phyloP scores from a whole-genome alignment of 2,329 filamentous ascomycete genomes.

The Ascochyta koolunga region DNA sequence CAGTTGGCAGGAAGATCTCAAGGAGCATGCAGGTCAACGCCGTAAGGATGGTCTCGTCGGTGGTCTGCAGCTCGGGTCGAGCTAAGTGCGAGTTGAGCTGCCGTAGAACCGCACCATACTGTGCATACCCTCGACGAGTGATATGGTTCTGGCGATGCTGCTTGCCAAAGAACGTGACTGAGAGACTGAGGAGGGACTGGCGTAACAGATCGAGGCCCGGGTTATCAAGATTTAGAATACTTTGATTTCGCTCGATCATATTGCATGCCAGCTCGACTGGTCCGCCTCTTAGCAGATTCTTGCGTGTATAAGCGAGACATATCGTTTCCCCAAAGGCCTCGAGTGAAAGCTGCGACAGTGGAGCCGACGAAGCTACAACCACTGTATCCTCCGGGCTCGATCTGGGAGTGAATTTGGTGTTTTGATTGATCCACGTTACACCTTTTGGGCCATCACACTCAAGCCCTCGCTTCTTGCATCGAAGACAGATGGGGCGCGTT shows the following conservation, averaged over 20 bases:
- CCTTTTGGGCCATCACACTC: conserved; percentile 34
- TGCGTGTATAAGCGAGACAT: conserved; percentile 35
- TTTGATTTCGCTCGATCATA: conserved; percentile 19
- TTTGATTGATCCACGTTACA: conserved; percentile 31
- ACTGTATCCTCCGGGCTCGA: neutral
- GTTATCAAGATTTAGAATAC: neutral
- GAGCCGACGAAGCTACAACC: neutral
- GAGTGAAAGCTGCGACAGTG: conserved; percentile 20
- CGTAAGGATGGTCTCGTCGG: conserved; percentile 34
- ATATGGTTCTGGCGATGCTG: conserved; percentile 30
- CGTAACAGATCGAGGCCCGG: conserved; percentile 29
- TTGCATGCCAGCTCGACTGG: conserved; percentile 35
- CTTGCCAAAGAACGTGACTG: conserved; percentile 34
- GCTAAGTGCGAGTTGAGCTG: conserved; percentile 31
- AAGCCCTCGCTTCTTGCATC: conserved; percentile 33
- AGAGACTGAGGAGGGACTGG: conserved; percentile 31
- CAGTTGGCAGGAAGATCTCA: conserved; percentile 38
- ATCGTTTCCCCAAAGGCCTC: conserved; percentile 34
- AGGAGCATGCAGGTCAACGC: conserved; percentile 34
- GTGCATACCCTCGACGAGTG: conserved; percentile 25
- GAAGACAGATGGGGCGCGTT: conserved; percentile 30
- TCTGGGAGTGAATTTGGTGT: neutral
- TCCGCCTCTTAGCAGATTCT: conserved; percentile 32
- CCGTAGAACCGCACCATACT: conserved; percentile 33
- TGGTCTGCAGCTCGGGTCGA: conserved; percentile 23